Percentiles rank a stretch among this genome's conserved stretches.
phyloP scores from a whole-genome alignment of 148 eudicot species.

The Rhododendron griersonianum region DNA sequence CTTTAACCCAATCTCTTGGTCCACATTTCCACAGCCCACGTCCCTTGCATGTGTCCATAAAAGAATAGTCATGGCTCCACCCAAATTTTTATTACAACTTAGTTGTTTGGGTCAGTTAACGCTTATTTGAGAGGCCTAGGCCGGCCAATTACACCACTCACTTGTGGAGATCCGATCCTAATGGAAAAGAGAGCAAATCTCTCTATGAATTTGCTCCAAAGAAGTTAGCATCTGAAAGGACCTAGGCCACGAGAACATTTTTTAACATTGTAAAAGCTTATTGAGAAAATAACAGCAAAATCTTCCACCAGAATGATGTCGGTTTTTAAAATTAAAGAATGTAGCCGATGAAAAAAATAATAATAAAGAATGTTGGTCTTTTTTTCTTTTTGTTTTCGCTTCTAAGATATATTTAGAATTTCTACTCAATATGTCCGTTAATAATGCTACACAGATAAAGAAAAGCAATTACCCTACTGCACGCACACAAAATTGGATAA shows the following conservation, averaged over 20 bases:
- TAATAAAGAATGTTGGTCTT: too few relatives aligned
- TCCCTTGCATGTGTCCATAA: neutral
- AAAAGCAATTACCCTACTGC: too few relatives aligned
- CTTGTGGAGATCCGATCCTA: too few relatives aligned
- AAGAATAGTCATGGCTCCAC: neutral
- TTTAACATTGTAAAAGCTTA: neutral
- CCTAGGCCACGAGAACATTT: neutral
- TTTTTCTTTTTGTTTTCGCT: neutral
- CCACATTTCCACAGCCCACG: neutral
- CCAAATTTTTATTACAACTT: neutral
- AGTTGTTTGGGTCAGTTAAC: accelerated
- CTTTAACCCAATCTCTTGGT: neutral
- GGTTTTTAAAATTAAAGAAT: too few relatives aligned
- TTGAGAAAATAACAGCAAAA: neutral
- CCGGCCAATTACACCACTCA: too few relatives aligned
- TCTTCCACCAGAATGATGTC: neutral
- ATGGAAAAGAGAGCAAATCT: too few relatives aligned
- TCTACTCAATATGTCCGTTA: too few relatives aligned
- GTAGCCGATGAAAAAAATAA: too few relatives aligned
- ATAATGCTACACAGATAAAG: too few relatives aligned
- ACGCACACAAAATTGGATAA: neutral
- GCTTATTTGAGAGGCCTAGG: neutral
- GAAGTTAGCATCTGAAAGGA: too few relatives aligned
- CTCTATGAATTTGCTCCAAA: too few relatives aligned
- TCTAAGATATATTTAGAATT: too few relatives aligned